These are phyloP conservation scores for Metschnikowia noctiluminum DNA, from an alignment of 805 yeast genomes.

Conservation along the genomic window DNA sequence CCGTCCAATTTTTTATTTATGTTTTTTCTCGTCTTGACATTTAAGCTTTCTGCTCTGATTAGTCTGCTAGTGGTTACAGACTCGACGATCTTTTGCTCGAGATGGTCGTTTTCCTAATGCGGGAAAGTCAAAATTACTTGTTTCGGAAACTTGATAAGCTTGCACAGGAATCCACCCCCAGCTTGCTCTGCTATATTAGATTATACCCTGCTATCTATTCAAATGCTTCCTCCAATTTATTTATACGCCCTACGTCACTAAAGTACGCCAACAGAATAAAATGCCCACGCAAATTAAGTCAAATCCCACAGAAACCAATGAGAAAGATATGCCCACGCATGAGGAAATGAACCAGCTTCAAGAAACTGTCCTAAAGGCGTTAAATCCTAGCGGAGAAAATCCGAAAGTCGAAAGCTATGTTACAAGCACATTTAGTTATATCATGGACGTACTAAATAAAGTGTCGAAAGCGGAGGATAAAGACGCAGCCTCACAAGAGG, in stretches of 20 bases:
- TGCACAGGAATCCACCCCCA: too few relatives aligned
- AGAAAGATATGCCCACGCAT: conserved; percentile 9
- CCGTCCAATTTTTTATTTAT: too few relatives aligned
- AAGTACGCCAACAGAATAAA: not conserved
- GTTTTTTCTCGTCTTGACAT: too few relatives aligned
- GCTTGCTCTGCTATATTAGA: too few relatives aligned
- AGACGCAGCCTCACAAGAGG: conserved; percentile 32
- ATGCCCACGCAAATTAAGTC: not conserved
- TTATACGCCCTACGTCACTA: too few relatives aligned
- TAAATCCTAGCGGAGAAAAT: conserved; percentile 31
- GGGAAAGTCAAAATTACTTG: not conserved
- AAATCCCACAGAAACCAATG: not conserved
- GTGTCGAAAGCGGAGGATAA: conserved; percentile 32
- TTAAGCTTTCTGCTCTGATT: too few relatives aligned
- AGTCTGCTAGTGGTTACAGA: too few relatives aligned
- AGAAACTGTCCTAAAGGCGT: conserved; percentile 6
- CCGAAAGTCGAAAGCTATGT: conserved; percentile 28
- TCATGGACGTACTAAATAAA: conserved; percentile 24
- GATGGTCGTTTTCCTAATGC: not conserved
- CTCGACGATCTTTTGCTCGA: too few relatives aligned
- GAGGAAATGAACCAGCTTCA: conserved; percentile 11
- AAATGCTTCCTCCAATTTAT: too few relatives aligned
- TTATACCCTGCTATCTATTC: too few relatives aligned
- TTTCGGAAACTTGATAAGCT: not conserved
- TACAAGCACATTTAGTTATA: conserved; percentile 25